Base-by-base conservation (phyloP, 257 asterid species). In the Gentiana straminea region DNA sequence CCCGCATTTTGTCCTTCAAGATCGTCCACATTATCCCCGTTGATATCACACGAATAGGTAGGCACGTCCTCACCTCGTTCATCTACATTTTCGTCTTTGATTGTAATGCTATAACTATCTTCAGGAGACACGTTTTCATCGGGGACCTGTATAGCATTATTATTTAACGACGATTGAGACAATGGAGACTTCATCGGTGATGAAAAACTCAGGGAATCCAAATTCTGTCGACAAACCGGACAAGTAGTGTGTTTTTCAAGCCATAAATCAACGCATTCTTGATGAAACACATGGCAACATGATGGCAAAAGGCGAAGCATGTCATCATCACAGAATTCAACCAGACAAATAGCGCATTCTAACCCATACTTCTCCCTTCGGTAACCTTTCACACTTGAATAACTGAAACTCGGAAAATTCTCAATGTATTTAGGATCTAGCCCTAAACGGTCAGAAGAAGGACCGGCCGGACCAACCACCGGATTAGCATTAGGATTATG, bases 261-360 rank as follows among this genome's bases (percentile, higher is more conserved):
- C 98, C 98, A 91, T 2, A 84, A 80, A 66, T 91, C 98, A 2
- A 91, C 74, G 72, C 98, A 91, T 7, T 83, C 94, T 62, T 81
- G 88, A 57, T 91, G 98, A 55, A 84, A 91, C 0, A 84, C 98
- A 10, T 91, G 98, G 65, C 81, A 81, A 51, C 98, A 91, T 7
- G 77, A 13, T 0, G 94, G 78, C 51, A 91, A 9, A 15, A 84
- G 80, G 11, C 97, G 94, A 11, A 91, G 81, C 1, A 79, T 35
- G 32, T 86, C 93, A 7, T 51, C 64, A 43, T 70, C 82, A 4
- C 62, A 73, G 54, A 91, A 87, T 39, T 91, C 98, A 1, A 78
- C 66, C 61, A 91, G 44, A 63, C 97, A 91, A 53, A 91, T 91
- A n/a, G 98, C 95, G 64, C 98, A 91, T 60, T 91, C 98, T 3